Conservation (phyloP, 306 rosid genomes). For the Gastrolobium bilobum region DNA sequence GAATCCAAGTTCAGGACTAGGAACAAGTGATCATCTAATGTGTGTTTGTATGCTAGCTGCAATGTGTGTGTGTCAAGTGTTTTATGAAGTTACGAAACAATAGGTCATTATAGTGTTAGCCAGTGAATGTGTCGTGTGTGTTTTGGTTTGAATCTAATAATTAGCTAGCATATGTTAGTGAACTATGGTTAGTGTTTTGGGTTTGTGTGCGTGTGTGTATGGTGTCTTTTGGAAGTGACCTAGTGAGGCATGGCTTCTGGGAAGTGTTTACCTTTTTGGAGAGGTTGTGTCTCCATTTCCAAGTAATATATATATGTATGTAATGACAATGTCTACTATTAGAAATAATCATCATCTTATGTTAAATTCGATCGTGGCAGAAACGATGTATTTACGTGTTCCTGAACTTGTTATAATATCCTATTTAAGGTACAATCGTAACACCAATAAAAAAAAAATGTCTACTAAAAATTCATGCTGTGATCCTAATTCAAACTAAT, state of each 20-base stretch:
- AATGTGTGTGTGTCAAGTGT: not conserved
- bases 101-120: not conserved
- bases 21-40: not conserved
- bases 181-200: not conserved
- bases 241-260: not conserved
- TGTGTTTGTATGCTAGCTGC: conserved; percentile 32
- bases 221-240: not conserved
- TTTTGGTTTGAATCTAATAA: conserved; percentile 17
- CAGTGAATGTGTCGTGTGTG: conserved; percentile 25
- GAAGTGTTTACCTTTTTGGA: not conserved
- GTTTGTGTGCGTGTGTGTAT: not conserved
- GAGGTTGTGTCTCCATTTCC: conserved; percentile 16
- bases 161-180: conserved; percentile 39
- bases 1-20: conserved; percentile 68
- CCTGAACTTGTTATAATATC: no score
- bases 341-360: not conserved
- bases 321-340: not conserved
- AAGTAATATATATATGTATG: not conserved
- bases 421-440: no score
- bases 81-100: not conserved
- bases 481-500: no score
- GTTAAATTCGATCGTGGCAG: not conserved
- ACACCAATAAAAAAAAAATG: no score
- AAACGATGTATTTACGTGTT: not conserved
- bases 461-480: no score